phyloP scores from a whole-genome alignment of 352 stramenopile species.

The Phytophthora niederhauseri region DNA sequence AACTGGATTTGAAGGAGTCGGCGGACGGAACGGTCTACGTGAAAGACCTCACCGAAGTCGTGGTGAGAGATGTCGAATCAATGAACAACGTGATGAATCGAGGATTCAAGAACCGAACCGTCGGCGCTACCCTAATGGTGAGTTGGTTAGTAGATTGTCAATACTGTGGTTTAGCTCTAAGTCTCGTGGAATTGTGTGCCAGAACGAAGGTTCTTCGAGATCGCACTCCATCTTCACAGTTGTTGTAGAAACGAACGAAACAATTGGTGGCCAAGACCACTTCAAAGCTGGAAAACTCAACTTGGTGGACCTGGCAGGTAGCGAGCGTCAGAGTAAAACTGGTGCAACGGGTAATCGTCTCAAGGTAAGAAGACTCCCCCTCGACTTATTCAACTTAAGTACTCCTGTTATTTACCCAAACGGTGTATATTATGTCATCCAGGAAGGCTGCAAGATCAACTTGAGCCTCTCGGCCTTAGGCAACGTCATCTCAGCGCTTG shows the following conservation, averaged over 20 bases:
- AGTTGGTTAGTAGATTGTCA: background rate
- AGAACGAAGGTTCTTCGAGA: constrained; percentile 85
- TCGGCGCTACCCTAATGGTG: constrained; percentile 85
- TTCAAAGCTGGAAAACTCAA: constrained; percentile 91
- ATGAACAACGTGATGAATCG: constrained; percentile 85
- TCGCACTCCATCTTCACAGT: constrained; percentile 91
- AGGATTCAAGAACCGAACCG: constrained; percentile 86
- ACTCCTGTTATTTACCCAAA: background rate
- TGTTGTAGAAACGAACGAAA: constrained; percentile 83
- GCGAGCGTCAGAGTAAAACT: constrained; percentile 86
- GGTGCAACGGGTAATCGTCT: constrained; percentile 78
- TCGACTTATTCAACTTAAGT: background rate
- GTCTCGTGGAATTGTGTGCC: background rate
- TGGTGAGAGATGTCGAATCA: constrained; percentile 74
- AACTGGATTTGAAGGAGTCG: constrained; percentile 87
- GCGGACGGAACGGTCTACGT: constrained; percentile 86
- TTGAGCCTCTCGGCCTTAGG: constrained; percentile 77
- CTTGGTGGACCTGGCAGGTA: constrained; percentile 81
- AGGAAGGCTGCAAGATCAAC: constrained; percentile 92
- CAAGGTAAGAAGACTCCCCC: constrained; percentile 41
- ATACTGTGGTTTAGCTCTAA: background rate
- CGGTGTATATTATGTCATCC: constrained; percentile 18
- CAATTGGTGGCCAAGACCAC: constrained; percentile 70
- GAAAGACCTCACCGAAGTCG: constrained; percentile 88
- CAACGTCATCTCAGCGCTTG: constrained; percentile 87